Conservation (phyloP, 768 basidiomycete species). For the Mycena galopus region DNA sequence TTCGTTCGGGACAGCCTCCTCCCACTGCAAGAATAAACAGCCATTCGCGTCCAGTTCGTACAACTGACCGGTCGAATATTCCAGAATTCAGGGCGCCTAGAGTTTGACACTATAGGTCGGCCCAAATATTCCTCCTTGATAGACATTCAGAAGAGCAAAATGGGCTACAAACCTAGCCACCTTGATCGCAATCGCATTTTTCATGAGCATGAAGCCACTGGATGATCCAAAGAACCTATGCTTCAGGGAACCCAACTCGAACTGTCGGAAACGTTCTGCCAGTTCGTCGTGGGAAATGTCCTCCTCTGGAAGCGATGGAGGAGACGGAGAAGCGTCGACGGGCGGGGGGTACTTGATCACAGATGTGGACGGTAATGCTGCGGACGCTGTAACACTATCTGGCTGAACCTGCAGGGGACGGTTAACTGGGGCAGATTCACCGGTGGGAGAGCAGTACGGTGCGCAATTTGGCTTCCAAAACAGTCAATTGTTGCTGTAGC, state of each 20-base stretch:
- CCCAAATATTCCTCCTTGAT: constrained; percentile 31
- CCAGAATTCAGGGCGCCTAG: constrained; percentile 40
- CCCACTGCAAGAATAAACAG: constrained; percentile 50
- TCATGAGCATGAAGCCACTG: constrained; percentile 58
- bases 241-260: constrained; percentile 47
- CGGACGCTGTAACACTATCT: not conserved
- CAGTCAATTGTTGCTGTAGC: constrained; percentile 57
- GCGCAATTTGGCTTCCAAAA: constrained; percentile 59
- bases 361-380: constrained; percentile 5
- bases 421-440: not conserved
- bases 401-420: constrained; percentile 18
- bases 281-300: constrained; percentile 51
- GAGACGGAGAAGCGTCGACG: constrained; percentile 9
- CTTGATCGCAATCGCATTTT: constrained; percentile 58
- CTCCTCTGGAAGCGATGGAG: constrained; percentile 37
- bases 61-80: constrained; percentile 26
- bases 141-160: no score
- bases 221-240: constrained; percentile 59
- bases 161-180: constrained; percentile 34
- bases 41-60: not conserved
- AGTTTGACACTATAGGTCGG: constrained; percentile 4
- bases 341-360: constrained; percentile 29
- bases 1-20: constrained; percentile 43
- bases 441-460: constrained; percentile 40
- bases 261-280: constrained; percentile 46